Evolutionary conservation across 176 grass and related monocot genomes (phyloP), one percentile per base, ranked within the genome.

Genomic region (Luzula sylvatica): DNA sequence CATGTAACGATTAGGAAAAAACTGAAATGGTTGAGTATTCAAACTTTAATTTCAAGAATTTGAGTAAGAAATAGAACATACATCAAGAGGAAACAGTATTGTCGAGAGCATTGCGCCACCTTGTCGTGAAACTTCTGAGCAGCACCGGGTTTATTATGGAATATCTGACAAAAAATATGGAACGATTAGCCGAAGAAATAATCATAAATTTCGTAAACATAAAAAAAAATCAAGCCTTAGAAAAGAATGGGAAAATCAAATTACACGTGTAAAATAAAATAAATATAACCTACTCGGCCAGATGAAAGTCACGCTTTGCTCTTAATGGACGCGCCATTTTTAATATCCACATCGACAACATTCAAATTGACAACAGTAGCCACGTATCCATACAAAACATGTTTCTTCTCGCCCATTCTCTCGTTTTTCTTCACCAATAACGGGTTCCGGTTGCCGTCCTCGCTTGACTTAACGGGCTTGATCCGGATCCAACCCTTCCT

Each of bases 381-480:
- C 61, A 98, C 43, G 64, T 86, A 86, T 2, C 92, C 92, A 77
- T 90, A 98, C 46, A 90, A 62, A 58, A 90, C 67, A 65, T 81
- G 78, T 70, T 75, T 98, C 74, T 71, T 90, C 68, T 90, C 80
- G 30, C 81, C 85, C 65, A 75, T 80, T 58, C 72, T 87, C 47
- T 60, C 68, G 49, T 90, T 81, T 1, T 40, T 71, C 60, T 98
- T 75, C 5, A 90, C 65, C 48, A 98, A 69, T 46, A 86, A 65
- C 38, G 85, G 81, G 72, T 77, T 90, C 12, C 8, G 38, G 6
- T 74, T 75, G 42, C 86, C 85, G 79, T 74, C 76, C 40, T 73
- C 72, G 59, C 80, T 11, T 35, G 72, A 80, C 11, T 13, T 69
- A 38, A 15, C 67, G 55, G 78, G 51, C 55, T 74, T 70, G 50